These are phyloP conservation scores for Bjerkandera adusta DNA, from an alignment of 1,284 basidiomycete genomes.

Conservation along the genomic window DNA sequence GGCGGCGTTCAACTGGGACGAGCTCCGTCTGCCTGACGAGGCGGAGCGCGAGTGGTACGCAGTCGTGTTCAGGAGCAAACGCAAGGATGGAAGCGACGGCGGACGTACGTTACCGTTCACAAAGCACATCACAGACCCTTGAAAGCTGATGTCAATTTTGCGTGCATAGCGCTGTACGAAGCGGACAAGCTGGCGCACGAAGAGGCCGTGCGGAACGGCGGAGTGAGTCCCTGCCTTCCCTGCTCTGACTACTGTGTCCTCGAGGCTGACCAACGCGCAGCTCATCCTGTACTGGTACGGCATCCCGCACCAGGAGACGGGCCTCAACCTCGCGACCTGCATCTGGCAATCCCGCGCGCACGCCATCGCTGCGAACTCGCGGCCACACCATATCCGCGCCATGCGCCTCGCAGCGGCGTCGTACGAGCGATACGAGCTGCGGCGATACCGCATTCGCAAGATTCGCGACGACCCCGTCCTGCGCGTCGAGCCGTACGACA, in stretches of 20 bases:
- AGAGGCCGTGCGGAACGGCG: conserved; percentile 85
- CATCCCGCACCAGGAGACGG: conserved; percentile 69
- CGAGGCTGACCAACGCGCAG: conserved; percentile 34
- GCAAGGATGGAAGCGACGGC: conserved; percentile 68
- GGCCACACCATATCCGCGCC: conserved; percentile 78
- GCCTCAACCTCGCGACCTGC: conserved; percentile 91
- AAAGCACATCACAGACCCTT: too few species aligned
- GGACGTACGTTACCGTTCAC: conserved; percentile 56
- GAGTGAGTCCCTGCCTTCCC: conserved; percentile 42
- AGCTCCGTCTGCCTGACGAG: conserved; percentile 61
- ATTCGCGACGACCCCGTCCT: conserved; percentile 53
- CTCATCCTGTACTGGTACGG: conserved; percentile 90
- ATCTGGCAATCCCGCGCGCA: conserved; percentile 89
- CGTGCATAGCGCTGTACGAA: conserved; percentile 78
- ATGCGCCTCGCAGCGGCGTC: conserved; percentile 77
- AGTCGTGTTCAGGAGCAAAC: conserved; percentile 83
- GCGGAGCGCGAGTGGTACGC: conserved; percentile 87
- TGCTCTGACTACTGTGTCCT: neutral
- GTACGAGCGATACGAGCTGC: conserved; percentile 79
- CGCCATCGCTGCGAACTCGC: conserved; percentile 76
- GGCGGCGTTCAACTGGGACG: conserved; percentile 86
- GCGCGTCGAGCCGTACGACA: conserved; percentile 55
- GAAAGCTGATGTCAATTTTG: too few species aligned
- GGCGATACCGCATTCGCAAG: conserved; percentile 74
- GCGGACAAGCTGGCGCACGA: conserved; percentile 87